A percentile compares a stretch with the other conserved stretches of the same genome.
These are phyloP conservation scores for Arthrobotrys musiformis DNA, from an alignment of 2,329 filamentous ascomycete genomes.

Conservation along the genomic window DNA sequence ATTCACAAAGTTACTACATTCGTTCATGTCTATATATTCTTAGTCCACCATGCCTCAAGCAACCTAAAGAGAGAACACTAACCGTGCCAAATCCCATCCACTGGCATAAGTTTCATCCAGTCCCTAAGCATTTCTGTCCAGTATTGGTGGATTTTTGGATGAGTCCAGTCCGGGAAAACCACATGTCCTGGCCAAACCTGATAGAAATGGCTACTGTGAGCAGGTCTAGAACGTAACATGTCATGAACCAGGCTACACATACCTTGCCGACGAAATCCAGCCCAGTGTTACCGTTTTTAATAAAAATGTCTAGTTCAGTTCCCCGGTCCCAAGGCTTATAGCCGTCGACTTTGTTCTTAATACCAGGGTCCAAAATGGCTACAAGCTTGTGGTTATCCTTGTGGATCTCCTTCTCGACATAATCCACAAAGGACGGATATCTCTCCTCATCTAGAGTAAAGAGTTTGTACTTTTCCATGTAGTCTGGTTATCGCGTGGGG, in stretches of 20 bases:
- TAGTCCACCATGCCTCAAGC: neutral
- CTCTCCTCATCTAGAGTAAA: constrained; percentile 42
- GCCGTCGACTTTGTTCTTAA: constrained; percentile 23
- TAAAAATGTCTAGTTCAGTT: constrained; percentile 38
- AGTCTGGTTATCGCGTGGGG: constrained; percentile 9
- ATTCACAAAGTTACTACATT: constrained; percentile 66
- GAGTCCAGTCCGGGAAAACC: constrained; percentile 81
- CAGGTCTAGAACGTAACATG: no score
- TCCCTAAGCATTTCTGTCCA: constrained; percentile 75
- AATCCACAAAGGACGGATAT: constrained; percentile 31
- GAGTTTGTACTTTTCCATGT: constrained; percentile 42
- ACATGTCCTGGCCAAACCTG: constrained; percentile 80
- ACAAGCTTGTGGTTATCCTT: constrained; percentile 48
- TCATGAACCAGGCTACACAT: neutral
- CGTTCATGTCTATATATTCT: constrained; percentile 43
- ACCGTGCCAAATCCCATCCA: constrained; percentile 70
- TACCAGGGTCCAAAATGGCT: constrained; percentile 45
- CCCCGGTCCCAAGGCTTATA: constrained; percentile 45
- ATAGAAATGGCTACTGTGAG: neutral
- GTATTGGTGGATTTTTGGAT: constrained; percentile 71
- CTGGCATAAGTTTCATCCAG: constrained; percentile 71
- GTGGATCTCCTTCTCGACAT: constrained; percentile 24
- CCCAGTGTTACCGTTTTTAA: constrained; percentile 39
- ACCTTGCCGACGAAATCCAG: constrained; percentile 50
- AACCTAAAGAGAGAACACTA: constrained; percentile 64